Evolutionary conservation across 768 basidiomycete species (phyloP), one percentile per base, ranked within the genome.

Genomic region (Mrakia hoshinonis): DNA sequence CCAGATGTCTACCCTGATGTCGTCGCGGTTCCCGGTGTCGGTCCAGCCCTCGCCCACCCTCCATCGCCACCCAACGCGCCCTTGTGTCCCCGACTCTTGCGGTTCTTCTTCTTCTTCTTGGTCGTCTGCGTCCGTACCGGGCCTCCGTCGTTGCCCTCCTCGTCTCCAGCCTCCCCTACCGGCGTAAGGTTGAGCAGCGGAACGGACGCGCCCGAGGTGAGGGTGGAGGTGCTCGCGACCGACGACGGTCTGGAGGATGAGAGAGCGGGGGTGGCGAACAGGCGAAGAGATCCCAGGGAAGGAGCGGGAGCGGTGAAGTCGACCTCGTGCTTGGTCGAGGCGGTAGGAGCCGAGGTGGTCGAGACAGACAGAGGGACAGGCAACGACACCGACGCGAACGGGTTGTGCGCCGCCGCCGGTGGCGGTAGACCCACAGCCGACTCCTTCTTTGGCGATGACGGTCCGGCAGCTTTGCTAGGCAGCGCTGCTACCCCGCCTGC

Each of bases 61-160:
- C 62, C 62, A 18, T 24, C 63, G 3, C 12, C 43, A 11, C 38
- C 43, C 5, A 24, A 13, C 26, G 15, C 43, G 6, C 24, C 46
- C 24, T 66, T 66, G 47, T 66, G 29, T 22, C 22, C 36, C 31
- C 51, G 29, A 36, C 51, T 66, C 47, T 66, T 66, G 43, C 51
- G 46, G n/a, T 66, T 66, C 29, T 66, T 66, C 48, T 66, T 66
- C 48, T 66, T 66, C 51, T 52, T 48, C 46, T 66, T 66, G 43
- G 24, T 43, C 2, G 29, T 47, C 47, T 66, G 29, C 46, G 29
- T 34, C 13, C 55, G 55, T 34, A 22, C 58, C 29, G 31, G 36
- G 13, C 58, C 34, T 10, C 29, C 9, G 15, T 58, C 9, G 7
- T 36, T 4, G 29, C n/a, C n/a, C 47, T 51, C 49, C 6, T 9